Percentiles rank a stretch among this genome's conserved stretches.
These are phyloP conservation scores for Hermanozyma aechmeae DNA, from an alignment of 805 yeast species.

Conservation along the genomic window DNA sequence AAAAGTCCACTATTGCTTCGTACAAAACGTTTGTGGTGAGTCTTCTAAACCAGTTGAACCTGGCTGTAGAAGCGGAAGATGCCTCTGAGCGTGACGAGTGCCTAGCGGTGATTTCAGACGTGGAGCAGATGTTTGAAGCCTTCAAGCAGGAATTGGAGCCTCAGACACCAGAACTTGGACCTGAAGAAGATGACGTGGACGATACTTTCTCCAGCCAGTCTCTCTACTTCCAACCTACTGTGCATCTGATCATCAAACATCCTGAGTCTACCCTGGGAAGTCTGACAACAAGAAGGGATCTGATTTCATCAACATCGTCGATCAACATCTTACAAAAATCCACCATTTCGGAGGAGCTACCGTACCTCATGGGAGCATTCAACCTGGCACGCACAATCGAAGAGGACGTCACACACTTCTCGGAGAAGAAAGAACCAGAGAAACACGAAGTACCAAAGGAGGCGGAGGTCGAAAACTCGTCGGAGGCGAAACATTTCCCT, in stretches of 20 bases:
- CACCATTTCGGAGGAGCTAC: conserved; percentile 55
- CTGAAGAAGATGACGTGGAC: too few species aligned
- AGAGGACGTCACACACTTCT: conserved; percentile 25
- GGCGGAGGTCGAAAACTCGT: too few species aligned
- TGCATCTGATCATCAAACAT: too few species aligned
- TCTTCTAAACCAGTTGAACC: conserved; percentile 47
- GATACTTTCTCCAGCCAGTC: too few species aligned
- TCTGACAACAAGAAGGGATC: conserved; percentile 20
- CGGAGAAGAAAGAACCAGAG: neutral
- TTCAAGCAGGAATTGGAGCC: conserved; percentile 31
- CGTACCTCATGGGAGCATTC: conserved; percentile 58
- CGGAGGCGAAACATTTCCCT: conserved; percentile 12
- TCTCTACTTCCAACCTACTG: too few species aligned
- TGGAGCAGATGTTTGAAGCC: conserved; percentile 65
- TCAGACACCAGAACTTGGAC: too few species aligned
- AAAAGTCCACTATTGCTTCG: conserved; percentile 22
- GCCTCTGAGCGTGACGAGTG: conserved; percentile 56
- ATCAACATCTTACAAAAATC: conserved; percentile 38
- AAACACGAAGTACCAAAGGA: too few species aligned
- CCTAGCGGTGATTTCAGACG: conserved; percentile 55
- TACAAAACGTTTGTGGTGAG: conserved; percentile 54
- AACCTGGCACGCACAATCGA: conserved; percentile 52
- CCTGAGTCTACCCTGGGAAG: too few species aligned
- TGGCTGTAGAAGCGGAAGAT: conserved; percentile 44
- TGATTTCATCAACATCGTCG: conserved; percentile 18